A percentile compares a stretch with the other conserved stretches of the same genome.
Evolutionary conservation across 345 rosid genomes (phyloP).

Genomic region (Populus alba): DNA sequence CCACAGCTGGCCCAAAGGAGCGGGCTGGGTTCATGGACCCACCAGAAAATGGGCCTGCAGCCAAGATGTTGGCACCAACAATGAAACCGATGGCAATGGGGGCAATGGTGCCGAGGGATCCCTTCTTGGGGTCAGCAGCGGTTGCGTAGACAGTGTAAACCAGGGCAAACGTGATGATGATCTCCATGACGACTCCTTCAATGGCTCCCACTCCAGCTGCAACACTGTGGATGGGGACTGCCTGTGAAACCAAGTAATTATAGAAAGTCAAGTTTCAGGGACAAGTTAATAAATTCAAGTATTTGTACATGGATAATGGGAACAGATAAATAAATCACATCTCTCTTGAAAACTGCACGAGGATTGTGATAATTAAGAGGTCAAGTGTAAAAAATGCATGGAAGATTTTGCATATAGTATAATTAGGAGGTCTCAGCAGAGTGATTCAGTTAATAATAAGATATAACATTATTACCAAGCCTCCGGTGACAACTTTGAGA

Average conservation of each 20-base stretch:
- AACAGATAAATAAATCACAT: no score
- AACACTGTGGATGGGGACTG: constrained; percentile 69
- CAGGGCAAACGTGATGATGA: constrained; percentile 77
- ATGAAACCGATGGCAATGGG: constrained; percentile 92
- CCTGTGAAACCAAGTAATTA: constrained; percentile 30
- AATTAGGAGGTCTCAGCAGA: not conserved
- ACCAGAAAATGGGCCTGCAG: constrained; percentile 94
- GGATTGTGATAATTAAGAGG: no score
- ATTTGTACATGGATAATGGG: no score
- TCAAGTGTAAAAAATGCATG: not conserved
- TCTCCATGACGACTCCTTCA: constrained; percentile 92
- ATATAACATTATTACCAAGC: constrained; percentile 49
- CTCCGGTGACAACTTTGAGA: constrained; percentile 75
- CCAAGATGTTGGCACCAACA: constrained; percentile 93
- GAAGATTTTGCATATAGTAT: no score
- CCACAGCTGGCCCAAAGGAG: constrained; percentile 92
- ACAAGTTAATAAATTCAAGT: no score
- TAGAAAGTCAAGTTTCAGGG: not conserved
- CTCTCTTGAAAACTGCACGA: not conserved
- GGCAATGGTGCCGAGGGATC: constrained; percentile 80
- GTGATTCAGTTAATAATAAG: not conserved
- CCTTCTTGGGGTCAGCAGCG: constrained; percentile 94
- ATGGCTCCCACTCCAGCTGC: constrained; percentile 72
- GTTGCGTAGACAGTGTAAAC: constrained; percentile 95
- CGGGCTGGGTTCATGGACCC: constrained; percentile 99